phyloP scores from a whole-genome alignment of 345 rosid species.

The Streptanthus diversifolius region DNA sequence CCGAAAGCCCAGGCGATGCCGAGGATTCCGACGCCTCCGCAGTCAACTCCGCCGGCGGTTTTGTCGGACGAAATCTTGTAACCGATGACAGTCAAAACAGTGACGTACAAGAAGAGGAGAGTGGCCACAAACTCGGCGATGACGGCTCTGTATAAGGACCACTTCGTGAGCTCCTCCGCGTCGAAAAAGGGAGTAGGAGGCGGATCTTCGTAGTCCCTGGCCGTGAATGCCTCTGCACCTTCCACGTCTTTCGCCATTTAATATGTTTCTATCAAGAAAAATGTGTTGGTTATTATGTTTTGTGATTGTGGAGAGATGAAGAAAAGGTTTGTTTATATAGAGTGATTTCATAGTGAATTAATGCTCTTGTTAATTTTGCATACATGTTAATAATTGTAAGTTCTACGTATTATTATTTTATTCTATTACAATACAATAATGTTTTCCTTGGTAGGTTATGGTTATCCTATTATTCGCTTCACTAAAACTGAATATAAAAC shows the following conservation, averaged over 20 bases:
- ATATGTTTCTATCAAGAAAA: not conserved
- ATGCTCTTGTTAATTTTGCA: constrained; percentile 7
- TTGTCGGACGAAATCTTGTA: constrained; percentile 45
- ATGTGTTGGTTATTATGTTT: constrained; percentile 13
- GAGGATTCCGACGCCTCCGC: constrained; percentile 60
- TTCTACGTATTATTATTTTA: not conserved
- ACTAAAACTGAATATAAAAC: constrained; percentile 11
- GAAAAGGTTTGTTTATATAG: constrained; percentile 25
- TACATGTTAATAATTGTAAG: constrained; percentile 7
- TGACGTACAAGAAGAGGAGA: constrained; percentile 57
- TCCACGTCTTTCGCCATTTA: constrained; percentile 54
- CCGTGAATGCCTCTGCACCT: constrained; percentile 40
- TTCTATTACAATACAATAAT: constrained; percentile 18
- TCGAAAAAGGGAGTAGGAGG: constrained; percentile 56
- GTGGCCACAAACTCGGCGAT: constrained; percentile 67
- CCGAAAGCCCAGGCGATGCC: constrained; percentile 74
- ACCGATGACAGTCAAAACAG: constrained; percentile 63
- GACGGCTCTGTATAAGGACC: constrained; percentile 60
- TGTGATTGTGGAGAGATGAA: constrained; percentile 13
- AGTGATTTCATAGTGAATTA: constrained; percentile 3
- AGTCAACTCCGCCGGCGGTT: constrained; percentile 12
- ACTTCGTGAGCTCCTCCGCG: constrained; percentile 42
- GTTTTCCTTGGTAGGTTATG: not conserved
- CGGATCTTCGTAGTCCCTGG: constrained; percentile 57
- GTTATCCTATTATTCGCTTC: not conserved